Percentiles rank a stretch among this genome's conserved stretches.
Conservation (phyloP, 202 grass and related monocot species). For the Musa balbisiana region DNA sequence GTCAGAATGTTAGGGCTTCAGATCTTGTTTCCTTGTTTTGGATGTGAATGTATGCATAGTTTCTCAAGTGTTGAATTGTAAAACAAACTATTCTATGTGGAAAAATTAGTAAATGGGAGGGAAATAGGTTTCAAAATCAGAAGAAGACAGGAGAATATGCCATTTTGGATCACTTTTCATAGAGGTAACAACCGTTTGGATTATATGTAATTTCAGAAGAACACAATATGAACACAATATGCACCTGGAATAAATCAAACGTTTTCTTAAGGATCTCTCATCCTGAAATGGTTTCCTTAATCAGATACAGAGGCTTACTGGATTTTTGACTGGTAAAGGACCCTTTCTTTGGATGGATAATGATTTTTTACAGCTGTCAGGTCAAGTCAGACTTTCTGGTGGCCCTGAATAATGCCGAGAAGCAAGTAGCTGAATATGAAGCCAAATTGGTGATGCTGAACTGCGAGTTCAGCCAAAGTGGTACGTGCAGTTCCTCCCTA, state of each 20-base stretch:
- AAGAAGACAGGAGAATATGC: too few species aligned
- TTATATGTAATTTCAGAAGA: neutral
- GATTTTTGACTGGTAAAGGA: neutral
- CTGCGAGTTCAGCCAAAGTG: slow-evolving; percentile 51
- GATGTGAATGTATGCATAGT: neutral
- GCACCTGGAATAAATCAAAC: neutral
- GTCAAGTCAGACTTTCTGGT: slow-evolving; percentile 88
- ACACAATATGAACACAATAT: neutral
- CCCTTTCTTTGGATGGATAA: neutral
- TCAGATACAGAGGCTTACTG: neutral
- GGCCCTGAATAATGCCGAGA: slow-evolving; percentile 58
- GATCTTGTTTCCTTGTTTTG: neutral
- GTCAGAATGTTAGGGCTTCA: neutral
- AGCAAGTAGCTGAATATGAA: slow-evolving; percentile 63
- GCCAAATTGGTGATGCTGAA: slow-evolving; percentile 35
- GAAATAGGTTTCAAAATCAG: too few species aligned
- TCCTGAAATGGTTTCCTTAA: neutral
- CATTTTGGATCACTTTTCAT: too few species aligned
- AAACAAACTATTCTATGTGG: too few species aligned
- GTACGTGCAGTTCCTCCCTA: slow-evolving; percentile 26
- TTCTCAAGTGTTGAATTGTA: neutral
- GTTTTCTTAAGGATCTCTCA: neutral
- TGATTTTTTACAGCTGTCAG: slow-evolving; percentile 28
- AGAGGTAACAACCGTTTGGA: too few species aligned
- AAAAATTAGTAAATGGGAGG: too few species aligned